These are phyloP conservation scores for Hymenoscyphus repandus DNA, from an alignment of 2,329 filamentous ascomycete species.

Conservation along the genomic window DNA sequence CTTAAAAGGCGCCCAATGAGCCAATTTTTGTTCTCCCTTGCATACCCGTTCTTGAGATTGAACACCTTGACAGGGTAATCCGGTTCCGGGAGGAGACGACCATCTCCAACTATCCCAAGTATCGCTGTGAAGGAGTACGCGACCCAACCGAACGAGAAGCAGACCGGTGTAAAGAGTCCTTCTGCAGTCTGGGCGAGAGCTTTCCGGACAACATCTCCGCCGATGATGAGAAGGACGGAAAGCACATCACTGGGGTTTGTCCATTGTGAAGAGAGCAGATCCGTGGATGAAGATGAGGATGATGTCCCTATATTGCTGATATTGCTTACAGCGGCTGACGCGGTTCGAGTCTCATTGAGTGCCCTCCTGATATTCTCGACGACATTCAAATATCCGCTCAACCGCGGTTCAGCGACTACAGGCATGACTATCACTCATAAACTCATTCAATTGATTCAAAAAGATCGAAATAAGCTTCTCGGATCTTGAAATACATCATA, in stretches of 20 bases:
- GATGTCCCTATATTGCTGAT: no score
- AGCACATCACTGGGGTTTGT: slow-evolving; percentile 27
- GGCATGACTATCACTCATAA: no score
- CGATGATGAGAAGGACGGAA: slow-evolving; percentile 32
- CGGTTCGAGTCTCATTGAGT: no score
- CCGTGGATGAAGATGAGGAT: neutral
- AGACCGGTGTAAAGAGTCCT: slow-evolving; percentile 26
- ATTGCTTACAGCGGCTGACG: no score
- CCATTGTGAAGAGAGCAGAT: slow-evolving; percentile 10
- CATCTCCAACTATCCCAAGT: slow-evolving; percentile 26
- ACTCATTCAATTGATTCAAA: no score
- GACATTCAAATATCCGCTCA: no score
- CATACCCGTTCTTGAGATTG: slow-evolving; percentile 34
- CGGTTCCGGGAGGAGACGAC: slow-evolving; percentile 29
- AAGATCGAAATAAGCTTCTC: no score
- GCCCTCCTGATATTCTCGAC: no score
- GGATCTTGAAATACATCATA: no score
- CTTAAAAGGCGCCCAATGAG: slow-evolving; percentile 38
- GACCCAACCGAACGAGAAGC: slow-evolving; percentile 30
- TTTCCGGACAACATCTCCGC: slow-evolving; percentile 31
- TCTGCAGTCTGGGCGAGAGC: slow-evolving; percentile 32
- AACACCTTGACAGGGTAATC: slow-evolving; percentile 33
- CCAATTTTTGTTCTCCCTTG: slow-evolving; percentile 37
- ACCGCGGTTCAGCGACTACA: no score
- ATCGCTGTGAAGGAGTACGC: slow-evolving; percentile 5